phyloP scores from a whole-genome alignment of 2,329 filamentous ascomycete genomes.

The Cadophora malorum region DNA sequence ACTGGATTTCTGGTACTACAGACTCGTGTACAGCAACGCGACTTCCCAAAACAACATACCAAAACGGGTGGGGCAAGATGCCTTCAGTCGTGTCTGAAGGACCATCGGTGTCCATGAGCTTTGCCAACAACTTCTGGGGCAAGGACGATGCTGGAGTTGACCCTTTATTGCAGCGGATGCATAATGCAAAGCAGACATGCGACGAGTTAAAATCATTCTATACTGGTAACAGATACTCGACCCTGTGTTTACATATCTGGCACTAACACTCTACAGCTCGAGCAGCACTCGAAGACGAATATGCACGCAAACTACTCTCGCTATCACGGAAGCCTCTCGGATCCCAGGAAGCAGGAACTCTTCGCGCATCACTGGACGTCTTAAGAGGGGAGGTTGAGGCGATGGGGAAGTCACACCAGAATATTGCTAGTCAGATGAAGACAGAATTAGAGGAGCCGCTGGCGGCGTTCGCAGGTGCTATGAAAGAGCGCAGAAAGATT shows the following conservation, averaged over 20 bases:
- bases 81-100: constrained; percentile 39
- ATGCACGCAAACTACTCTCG: constrained; percentile 84
- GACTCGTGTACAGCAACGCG: neutral
- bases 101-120: constrained; percentile 48
- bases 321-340: constrained; percentile 89
- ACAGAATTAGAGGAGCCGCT: constrained; percentile 93
- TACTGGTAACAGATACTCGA: constrained; percentile 60
- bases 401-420: constrained; percentile 92
- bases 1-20: neutral
- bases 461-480: constrained; percentile 86
- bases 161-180: constrained; percentile 93
- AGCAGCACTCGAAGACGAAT: constrained; percentile 95
- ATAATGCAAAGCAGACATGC: constrained; percentile 89
- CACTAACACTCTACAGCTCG: constrained; percentile 62
- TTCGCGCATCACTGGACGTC: constrained; percentile 85
- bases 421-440: constrained; percentile 93
- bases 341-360: constrained; percentile 82
- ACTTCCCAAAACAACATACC: constrained; percentile 14
- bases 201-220: constrained; percentile 96
- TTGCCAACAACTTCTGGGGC: constrained; percentile 99
- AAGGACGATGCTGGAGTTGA: constrained; percentile 96
- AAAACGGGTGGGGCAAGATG: constrained; percentile 20
- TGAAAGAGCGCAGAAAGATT: constrained; percentile 97
- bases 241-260: constrained; percentile 15
- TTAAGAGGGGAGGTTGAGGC: constrained; percentile 88